Percentiles rank a stretch among this genome's conserved stretches.
These are phyloP conservation scores for Scheffersomyces stambukii DNA, from an alignment of 1,139 yeast species.

Conservation along the genomic window DNA sequence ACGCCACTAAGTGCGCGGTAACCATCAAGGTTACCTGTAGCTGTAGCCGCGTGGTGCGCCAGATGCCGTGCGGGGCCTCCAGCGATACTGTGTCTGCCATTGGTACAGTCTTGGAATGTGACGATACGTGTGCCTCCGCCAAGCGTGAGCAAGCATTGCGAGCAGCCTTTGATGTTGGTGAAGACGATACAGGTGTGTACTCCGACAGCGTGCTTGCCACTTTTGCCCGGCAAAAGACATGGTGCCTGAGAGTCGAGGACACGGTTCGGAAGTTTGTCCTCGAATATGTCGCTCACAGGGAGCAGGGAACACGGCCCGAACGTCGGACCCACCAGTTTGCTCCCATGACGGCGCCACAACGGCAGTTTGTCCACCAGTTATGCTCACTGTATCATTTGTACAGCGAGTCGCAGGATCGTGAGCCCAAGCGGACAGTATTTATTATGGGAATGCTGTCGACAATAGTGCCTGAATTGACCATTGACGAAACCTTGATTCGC, in stretches of 20 bases:
- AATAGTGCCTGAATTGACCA: conserved; percentile 22
- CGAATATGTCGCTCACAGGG: conserved; percentile 20
- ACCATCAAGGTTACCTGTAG: conserved; percentile 49
- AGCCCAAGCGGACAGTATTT: conserved; percentile 72
- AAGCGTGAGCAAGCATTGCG: conserved; percentile 61
- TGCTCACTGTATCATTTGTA: conserved; percentile 57
- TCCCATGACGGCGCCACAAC: conserved; percentile 64
- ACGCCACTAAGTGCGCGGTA: conserved; percentile 42
- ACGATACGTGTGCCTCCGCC: conserved; percentile 61
- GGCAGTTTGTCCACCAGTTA: conserved; percentile 67
- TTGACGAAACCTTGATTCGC: conserved; percentile 23
- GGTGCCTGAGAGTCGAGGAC: conserved; percentile 65
- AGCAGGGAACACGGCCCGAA: conserved; percentile 8
- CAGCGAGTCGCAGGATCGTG: conserved; percentile 76
- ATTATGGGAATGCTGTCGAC: conserved; percentile 43
- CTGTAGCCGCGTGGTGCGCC: conserved; percentile 55
- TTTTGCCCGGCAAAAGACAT: conserved; percentile 48
- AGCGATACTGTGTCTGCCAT: conserved; percentile 22
- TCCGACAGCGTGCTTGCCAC: conserved; percentile 39
- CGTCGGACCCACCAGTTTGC: conserved; percentile 51
- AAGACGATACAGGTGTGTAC: conserved; percentile 25
- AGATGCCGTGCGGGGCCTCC: conserved; percentile 54
- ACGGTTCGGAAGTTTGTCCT: conserved; percentile 47
- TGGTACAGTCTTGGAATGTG: conserved; percentile 49
- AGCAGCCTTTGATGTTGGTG: conserved; percentile 51